These are phyloP conservation scores for Pseudoturritis turrita DNA, from an alignment of 345 rosid species.

Conservation along the genomic window DNA sequence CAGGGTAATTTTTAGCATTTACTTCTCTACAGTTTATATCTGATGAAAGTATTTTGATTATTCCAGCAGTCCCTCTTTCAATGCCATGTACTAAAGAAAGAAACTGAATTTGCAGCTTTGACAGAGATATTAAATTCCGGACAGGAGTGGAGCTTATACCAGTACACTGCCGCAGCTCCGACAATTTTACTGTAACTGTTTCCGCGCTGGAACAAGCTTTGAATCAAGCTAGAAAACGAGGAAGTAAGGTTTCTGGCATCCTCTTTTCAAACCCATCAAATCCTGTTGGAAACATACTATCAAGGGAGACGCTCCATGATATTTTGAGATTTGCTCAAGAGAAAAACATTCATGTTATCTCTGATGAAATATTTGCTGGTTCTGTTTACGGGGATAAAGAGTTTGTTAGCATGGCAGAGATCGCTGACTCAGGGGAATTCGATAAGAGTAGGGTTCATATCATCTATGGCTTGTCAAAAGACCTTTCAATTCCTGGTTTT, in stretches of 20 bases:
- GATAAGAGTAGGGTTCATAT: conserved; percentile 85
- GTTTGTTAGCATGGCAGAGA: conserved; percentile 84
- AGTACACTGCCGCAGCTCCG: conserved; percentile 81
- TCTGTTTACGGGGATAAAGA: conserved; percentile 61
- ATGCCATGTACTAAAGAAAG: conserved; percentile 1
- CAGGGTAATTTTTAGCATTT: conserved; percentile 50
- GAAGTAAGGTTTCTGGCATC: conserved; percentile 66
- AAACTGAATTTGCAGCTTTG: conserved; percentile 58
- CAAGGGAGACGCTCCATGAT: conserved; percentile 51
- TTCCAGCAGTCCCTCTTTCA: neutral
- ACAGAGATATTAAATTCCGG: conserved; percentile 70
- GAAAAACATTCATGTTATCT: conserved; percentile 80
- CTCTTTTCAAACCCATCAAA: conserved; percentile 81
- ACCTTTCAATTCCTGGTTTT: conserved; percentile 83
- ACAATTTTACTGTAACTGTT: conserved; percentile 58
- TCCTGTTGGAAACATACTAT: conserved; percentile 77
- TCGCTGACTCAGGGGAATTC: conserved; percentile 49
- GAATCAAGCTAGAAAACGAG: conserved; percentile 79
- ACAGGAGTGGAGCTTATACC: conserved; percentile 88
- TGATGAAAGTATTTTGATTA: neutral
- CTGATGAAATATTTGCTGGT: conserved; percentile 87
- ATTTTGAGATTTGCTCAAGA: conserved; percentile 66
- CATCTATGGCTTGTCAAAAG: conserved; percentile 82
- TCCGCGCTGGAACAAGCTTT: conserved; percentile 77
- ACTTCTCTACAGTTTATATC: neutral